phyloP scores from a whole-genome alignment of 306 rosid species.

The Oxytropis ochrocephala region DNA sequence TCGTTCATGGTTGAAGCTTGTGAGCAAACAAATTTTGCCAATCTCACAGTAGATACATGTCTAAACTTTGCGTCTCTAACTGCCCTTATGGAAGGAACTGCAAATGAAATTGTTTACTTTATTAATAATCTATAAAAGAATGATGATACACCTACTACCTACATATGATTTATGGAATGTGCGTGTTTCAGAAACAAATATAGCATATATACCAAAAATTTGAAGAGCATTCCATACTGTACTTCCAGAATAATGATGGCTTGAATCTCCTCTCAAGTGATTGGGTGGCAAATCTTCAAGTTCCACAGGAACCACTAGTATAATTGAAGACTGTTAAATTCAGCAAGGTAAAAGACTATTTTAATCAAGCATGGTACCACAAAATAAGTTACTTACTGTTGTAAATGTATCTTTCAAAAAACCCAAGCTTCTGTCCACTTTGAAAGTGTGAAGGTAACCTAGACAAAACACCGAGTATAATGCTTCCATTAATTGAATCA shows the following conservation, averaged over 20 bases:
- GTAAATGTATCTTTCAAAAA: slow-evolving; percentile 40
- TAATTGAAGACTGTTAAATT: not conserved
- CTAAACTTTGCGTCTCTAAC: slow-evolving; percentile 39
- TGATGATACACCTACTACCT: not conserved
- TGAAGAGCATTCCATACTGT: slow-evolving; percentile 22
- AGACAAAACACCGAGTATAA: too few relatives aligned
- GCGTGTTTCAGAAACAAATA: not conserved
- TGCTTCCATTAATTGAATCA: too few relatives aligned
- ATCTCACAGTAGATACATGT: slow-evolving; percentile 32
- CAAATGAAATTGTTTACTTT: slow-evolving; percentile 15
- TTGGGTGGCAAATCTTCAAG: slow-evolving; percentile 21
- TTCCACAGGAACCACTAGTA: slow-evolving; percentile 35
- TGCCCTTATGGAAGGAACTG: slow-evolving; percentile 38
- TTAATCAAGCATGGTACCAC: slow-evolving; percentile 13
- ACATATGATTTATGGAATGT: not conserved
- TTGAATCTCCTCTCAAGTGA: not conserved
- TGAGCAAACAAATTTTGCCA: slow-evolving; percentile 28
- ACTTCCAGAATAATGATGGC: slow-evolving; percentile 14
- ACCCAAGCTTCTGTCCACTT: too few relatives aligned
- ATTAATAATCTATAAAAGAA: too few relatives aligned
- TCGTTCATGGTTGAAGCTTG: slow-evolving; percentile 5
- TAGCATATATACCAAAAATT: slow-evolving; percentile 23
- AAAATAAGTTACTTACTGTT: slow-evolving; percentile 9
- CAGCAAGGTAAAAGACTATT: not conserved
- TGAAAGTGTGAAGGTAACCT: slow-evolving; percentile 34